A percentile compares a stretch with the other conserved stretches of the same genome.
phyloP scores from a whole-genome alignment of 345 rosid species.

The Atalantia buxifolia region DNA sequence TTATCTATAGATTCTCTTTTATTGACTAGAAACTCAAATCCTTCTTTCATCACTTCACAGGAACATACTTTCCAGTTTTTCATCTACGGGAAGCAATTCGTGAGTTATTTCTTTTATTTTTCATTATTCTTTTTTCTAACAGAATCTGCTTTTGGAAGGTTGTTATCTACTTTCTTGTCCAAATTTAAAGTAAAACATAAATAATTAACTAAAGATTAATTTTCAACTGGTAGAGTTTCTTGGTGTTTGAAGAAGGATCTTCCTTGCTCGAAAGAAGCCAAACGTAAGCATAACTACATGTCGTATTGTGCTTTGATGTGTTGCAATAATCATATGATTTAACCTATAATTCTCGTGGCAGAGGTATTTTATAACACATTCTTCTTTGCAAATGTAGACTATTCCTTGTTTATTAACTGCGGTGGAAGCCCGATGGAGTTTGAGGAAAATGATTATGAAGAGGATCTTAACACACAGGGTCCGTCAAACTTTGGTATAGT shows the following conservation, averaged over 20 bases:
- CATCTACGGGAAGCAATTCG: slow-evolving; percentile 42
- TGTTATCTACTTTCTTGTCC: not conserved
- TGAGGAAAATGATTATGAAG: slow-evolving; percentile 40
- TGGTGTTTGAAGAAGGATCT: slow-evolving; percentile 81
- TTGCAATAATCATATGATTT: not conserved
- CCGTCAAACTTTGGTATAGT: slow-evolving; percentile 32
- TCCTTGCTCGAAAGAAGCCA: slow-evolving; percentile 44
- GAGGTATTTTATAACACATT: not conserved
- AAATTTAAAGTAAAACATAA: not conserved
- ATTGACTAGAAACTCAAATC: not conserved
- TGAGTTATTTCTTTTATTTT: slow-evolving; percentile 32
- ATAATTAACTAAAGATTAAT: not conserved
- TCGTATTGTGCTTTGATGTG: not conserved
- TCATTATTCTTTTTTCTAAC: not conserved
- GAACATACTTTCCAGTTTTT: slow-evolving; percentile 62
- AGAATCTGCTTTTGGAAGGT: not conserved
- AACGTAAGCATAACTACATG: slow-evolving; percentile 37
- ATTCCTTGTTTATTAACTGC: slow-evolving; percentile 73
- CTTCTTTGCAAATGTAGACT: slow-evolving; percentile 34
- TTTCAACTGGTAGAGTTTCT: slow-evolving; percentile 26
- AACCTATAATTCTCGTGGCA: not conserved
- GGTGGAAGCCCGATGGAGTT: slow-evolving; percentile 39
- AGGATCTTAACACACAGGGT: slow-evolving; percentile 39
- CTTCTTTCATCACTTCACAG: slow-evolving; percentile 33
- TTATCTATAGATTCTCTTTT: not conserved